These are phyloP conservation scores for Exserohilum turcica DNA, from an alignment of 2,329 filamentous ascomycete species.

Conservation along the genomic window DNA sequence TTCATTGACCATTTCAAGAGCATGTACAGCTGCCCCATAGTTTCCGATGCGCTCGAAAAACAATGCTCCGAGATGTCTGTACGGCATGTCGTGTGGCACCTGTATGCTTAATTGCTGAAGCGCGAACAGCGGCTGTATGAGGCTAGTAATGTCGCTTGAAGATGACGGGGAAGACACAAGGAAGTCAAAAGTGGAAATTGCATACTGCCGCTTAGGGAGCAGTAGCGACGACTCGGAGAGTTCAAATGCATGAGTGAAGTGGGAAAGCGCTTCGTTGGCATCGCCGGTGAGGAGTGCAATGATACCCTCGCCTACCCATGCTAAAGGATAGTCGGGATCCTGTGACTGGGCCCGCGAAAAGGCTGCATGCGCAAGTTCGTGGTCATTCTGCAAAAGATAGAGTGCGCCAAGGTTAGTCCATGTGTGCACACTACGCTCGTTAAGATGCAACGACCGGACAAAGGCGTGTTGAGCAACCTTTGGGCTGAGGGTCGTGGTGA, in stretches of 20 bases:
- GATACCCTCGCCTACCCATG: conserved; percentile 92
- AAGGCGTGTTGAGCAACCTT: conserved; percentile 92
- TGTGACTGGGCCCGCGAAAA: conserved; percentile 91
- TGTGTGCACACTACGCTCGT: conserved; percentile 79
- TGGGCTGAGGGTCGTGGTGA: conserved; percentile 83
- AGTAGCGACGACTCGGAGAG: conserved; percentile 79
- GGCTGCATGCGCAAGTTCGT: conserved; percentile 83
- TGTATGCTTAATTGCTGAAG: conserved; percentile 80
- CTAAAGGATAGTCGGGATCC: conserved; percentile 90
- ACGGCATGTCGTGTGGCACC: conserved; percentile 70
- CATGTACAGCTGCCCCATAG: conserved; percentile 64
- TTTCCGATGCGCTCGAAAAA: conserved; percentile 82
- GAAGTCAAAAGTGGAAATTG: conserved; percentile 81
- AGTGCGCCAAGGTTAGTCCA: conserved; percentile 93
- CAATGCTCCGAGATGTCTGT: conserved; percentile 77
- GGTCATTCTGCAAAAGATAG: conserved; percentile 82
- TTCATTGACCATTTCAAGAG: conserved; percentile 69
- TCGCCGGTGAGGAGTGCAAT: conserved; percentile 80
- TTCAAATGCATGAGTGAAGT: conserved; percentile 94
- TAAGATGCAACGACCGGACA: conserved; percentile 87
- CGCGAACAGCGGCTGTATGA: conserved; percentile 88
- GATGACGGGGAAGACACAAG: conserved; percentile 64
- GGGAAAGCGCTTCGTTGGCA: conserved; percentile 73
- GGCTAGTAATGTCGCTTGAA: conserved; percentile 59
- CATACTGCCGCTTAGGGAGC: conserved; percentile 77